Evolutionary conservation across 495 filamentous ascomycete species (phyloP).

Genomic region (Penicillium psychrofluorescens): DNA sequence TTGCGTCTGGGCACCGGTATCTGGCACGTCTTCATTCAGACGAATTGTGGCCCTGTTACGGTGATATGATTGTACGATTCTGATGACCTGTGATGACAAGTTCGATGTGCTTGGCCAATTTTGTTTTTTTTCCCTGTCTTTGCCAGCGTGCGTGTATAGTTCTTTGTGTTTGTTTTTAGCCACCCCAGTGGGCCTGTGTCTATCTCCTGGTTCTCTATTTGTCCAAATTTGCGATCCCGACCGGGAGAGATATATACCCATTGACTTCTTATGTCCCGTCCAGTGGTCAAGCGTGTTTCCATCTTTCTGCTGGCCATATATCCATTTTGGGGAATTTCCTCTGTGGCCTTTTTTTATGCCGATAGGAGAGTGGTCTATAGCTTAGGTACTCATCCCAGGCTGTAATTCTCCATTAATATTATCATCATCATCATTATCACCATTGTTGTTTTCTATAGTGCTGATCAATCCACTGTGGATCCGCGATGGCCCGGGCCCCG

Average conservation of each 20-base stretch:
- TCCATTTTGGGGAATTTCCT: too few species aligned
- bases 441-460: neutral
- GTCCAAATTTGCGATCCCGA: constrained; percentile 9
- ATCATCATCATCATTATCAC: neutral
- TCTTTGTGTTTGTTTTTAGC: constrained; percentile 3
- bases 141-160: constrained; percentile 16
- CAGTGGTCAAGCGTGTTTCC: neutral
- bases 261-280: constrained; percentile 18
- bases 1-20: constrained; percentile 3
- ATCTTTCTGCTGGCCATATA: constrained; percentile 10
- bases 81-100: constrained; percentile 41
- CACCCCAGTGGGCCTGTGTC: constrained; percentile 10
- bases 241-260: constrained; percentile 23
- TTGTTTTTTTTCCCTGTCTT: constrained; percentile 5
- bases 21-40: neutral
- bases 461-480: too few species aligned
- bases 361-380: neutral
- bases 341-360: neutral
- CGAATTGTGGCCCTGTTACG: constrained; percentile 19
- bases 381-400: neutral
- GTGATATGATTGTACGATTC: constrained; percentile 43
- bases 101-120: constrained; percentile 24
- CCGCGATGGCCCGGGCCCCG: neutral
- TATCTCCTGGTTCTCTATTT: constrained; percentile 10
- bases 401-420: neutral